These are phyloP conservation scores for Pyricularia sp. DNA, from an alignment of 2,329 filamentous ascomycete genomes.

Conservation along the genomic window DNA sequence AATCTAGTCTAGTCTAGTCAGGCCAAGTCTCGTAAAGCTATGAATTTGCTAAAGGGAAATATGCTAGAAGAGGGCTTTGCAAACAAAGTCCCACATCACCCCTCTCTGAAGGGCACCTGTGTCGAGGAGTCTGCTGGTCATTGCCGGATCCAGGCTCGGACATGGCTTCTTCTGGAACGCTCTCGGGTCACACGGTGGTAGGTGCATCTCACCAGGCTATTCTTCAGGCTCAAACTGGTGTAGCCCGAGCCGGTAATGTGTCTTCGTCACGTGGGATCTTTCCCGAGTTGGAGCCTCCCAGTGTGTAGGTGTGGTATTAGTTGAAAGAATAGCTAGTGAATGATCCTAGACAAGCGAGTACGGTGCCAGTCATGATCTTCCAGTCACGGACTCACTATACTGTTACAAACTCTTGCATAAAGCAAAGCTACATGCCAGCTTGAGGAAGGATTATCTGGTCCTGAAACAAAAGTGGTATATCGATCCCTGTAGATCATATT, in stretches of 20 bases:
- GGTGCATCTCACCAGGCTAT: not conserved
- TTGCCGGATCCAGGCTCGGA: not conserved
- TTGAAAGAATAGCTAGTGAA: not conserved
- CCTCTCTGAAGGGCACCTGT: not conserved
- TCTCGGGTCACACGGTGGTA: not conserved
- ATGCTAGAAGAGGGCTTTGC: not conserved
- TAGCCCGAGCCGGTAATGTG: not conserved
- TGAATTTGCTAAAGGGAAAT: not conserved
- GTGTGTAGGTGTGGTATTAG: too few species aligned
- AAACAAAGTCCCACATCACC: not conserved
- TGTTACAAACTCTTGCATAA: not conserved
- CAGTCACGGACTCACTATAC: not conserved
- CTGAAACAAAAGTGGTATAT: not conserved
- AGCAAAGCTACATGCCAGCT: not conserved
- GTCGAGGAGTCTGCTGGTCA: not conserved
- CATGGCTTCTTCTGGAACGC: not conserved
- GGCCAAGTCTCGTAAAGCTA: not conserved
- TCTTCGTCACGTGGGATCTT: not conserved
- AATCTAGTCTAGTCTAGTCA: not conserved
- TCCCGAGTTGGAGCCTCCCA: not conserved
- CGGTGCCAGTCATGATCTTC: not conserved
- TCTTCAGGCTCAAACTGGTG: not conserved
- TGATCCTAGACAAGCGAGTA: not conserved
- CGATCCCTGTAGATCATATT: not conserved
- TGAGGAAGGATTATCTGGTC: not conserved